A percentile compares a stretch with the other conserved stretches of the same genome.
Evolutionary conservation across 257 asterid genomes (phyloP).

Genomic region (Solanum sejunctum): DNA sequence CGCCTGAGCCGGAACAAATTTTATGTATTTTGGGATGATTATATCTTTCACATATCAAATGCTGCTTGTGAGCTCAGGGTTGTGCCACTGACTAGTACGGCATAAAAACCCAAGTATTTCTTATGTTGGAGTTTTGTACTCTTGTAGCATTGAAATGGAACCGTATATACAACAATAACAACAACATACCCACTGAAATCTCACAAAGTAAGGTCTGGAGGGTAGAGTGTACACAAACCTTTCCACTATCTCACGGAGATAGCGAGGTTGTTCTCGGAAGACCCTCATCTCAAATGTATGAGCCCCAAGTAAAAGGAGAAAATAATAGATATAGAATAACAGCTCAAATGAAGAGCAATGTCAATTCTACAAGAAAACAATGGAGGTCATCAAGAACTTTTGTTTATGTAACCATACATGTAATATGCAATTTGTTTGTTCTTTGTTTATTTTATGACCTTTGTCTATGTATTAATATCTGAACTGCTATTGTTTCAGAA

Average conservation of each 20-base stretch:
- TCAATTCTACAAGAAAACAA: too few species aligned
- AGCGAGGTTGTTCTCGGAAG: too few species aligned
- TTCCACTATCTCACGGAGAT: too few species aligned
- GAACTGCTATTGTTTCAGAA: conserved; percentile 36
- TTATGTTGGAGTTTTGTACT: not conserved
- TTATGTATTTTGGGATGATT: not conserved
- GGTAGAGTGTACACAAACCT: too few species aligned
- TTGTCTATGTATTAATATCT: not conserved
- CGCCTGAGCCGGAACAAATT: not conserved
- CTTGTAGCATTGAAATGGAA: not conserved
- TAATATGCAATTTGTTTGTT: not conserved
- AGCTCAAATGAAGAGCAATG: too few species aligned
- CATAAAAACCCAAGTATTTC: not conserved
- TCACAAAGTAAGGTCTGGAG: too few species aligned
- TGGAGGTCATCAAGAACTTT: too few species aligned
- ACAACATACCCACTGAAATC: too few species aligned
- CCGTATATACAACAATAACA: not conserved
- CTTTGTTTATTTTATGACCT: not conserved
- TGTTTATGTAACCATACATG: not conserved
- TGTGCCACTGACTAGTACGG: not conserved
- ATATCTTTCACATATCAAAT: not conserved
- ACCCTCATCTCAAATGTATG: too few species aligned
- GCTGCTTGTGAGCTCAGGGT: not conserved
- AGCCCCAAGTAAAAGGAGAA: too few species aligned
- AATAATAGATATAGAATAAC: too few species aligned